Base-by-base conservation (phyloP, 148 eudicot species). In the Amaranthus palmeri region DNA sequence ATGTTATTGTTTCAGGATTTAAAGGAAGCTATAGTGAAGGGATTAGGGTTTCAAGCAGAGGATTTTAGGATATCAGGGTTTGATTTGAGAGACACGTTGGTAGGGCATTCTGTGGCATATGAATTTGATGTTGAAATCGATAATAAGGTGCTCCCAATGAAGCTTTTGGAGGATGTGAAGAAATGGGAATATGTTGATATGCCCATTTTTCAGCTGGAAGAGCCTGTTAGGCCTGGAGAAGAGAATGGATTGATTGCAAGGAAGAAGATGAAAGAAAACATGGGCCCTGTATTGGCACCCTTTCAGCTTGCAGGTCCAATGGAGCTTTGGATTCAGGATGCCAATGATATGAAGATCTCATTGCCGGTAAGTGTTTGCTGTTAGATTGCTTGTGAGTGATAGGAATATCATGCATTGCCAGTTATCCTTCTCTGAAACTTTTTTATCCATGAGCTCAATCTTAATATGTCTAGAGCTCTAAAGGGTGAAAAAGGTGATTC, bases 241-340 rank as follows among this genome's bases (percentile, higher is more conserved):
- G 82, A 84, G 65, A 83, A 89, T 61, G 87, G 86, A 0, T 83
- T 91, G 84, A 77, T 90, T 44, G 87, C 82, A 67, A 88, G 49
- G 71, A 61, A 68, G 67, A 71, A 59, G 11, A 44, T 48, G 70
- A 72, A 64, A 43, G 82, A 81, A 41, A 79, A 72, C 15, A 65
- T 73, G 59, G 78, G 78, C 73, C 93, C 96, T 0, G 93, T 89
- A 76, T 79, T 95, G 78, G 89, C 96, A 17, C 98, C 98, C 1
- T 93, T 93, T 74, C 96, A 93, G 83, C 85, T 93, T 68, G 96
- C 96, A 0, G 97, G 96, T 68, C 98, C 98, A 8, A 93, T 93
- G 96, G 98, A 93, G 76, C 83, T 93, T 8, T 91, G 97, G 97
- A 88, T 85, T 75, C 93, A 86, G 82, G 96, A 90, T 74, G 96